Base-by-base conservation (phyloP, 1,284 basidiomycete genomes). In the Pseudozyma sp. region DNA sequence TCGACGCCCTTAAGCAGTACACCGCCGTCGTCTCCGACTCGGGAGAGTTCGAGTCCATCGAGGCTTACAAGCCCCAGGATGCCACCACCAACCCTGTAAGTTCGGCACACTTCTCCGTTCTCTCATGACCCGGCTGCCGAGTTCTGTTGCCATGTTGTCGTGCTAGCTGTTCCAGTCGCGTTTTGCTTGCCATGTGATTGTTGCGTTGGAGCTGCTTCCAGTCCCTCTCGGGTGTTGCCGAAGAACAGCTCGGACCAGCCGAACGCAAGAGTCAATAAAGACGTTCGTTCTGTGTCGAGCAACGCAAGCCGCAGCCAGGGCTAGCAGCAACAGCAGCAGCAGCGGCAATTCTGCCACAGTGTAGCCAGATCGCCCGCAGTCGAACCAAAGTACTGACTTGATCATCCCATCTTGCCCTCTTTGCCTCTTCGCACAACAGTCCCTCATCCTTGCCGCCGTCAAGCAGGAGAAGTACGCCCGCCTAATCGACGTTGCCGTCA, bases 401-500 rank as follows among this genome's bases (percentile, higher is more conserved):
- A 31, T 6, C 25, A 31, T 31, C 31, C 18, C 25, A 13, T 9
- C 39, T 16, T 12, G 34, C 31, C 34, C 14, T 38, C 10, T 45
- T n/a, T 10, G 11, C 48, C 16, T 50, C 47, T n/a, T 49, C 18
- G 8, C 1, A 4, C 2, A 35, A 36, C 70, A 85, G 74, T 86
- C 85, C 58, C 86, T 89, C 67, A 93, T 96, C 87, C 89, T 99
- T 78, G 94, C 94, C 34, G 97, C 96, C 50, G 92, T 95, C 81
- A 92, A 92, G 88, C 93, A 98, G 87, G 87, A 92, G 44, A 90
- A 89, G 48, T 99, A 99, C 87, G 88, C 90, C 70, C 90, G 89
- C 65, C 87, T 98, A 81, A 93, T 99, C 83, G 90, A 96, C 83
- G 88, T 87, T 50, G 95, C 96, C 70, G 88, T 97, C 83, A 86